Base-by-base conservation (phyloP, 108 stramenopile species). In the Stephanodiscus minutulus region DNA sequence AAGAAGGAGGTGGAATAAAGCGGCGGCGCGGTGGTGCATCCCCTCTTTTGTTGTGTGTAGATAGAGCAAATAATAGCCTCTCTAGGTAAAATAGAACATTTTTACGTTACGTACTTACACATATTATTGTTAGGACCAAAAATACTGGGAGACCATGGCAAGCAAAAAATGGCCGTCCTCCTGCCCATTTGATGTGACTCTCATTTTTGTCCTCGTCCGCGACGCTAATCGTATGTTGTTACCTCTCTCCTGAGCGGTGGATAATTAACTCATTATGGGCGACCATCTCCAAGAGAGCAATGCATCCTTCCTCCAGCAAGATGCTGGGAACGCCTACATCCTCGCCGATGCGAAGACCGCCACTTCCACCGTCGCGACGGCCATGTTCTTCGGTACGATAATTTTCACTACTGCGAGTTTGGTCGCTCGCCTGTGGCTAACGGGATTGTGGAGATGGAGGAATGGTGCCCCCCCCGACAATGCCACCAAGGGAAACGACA, bases 351-450 rank as follows among this genome's bases (percentile, higher is more conserved):
- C 29, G 22, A 64, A 74, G 36, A 63, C 72, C 28, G 33, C 27
- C 36, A 73, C 46, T 21, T 77, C 87, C 9, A 89, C 90, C 25
- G 80, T 90, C 72, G 90, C 90, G 15, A 82, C 77, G 21, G 86
- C 88, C 77, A 82, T 94, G 86, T 63, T 94, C 54, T 94, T 94
- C 62, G 90, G 87, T 5, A 74, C 85, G 12, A 83, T 91, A 27
- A 66, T 83, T 22, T 91, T 94, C 66, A 81, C 93, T 5, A 84
- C 88, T 10, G 83, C 74, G 8, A 76, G 85, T 48, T 46, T 94
- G 33, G 83, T 83, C 4, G 64, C 85, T 12, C 56, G 83, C 6
- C 66, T 87, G 21, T 82, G 74, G 65, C 67, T 91, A 28, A 68
- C 73, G 33, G 87, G 87, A 81, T 43, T 59, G 44, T 64, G 63